Evolutionary conservation across 306 rosid species (phyloP), one percentile per base, ranked within the genome.

Genomic region (Cercis canadensis): DNA sequence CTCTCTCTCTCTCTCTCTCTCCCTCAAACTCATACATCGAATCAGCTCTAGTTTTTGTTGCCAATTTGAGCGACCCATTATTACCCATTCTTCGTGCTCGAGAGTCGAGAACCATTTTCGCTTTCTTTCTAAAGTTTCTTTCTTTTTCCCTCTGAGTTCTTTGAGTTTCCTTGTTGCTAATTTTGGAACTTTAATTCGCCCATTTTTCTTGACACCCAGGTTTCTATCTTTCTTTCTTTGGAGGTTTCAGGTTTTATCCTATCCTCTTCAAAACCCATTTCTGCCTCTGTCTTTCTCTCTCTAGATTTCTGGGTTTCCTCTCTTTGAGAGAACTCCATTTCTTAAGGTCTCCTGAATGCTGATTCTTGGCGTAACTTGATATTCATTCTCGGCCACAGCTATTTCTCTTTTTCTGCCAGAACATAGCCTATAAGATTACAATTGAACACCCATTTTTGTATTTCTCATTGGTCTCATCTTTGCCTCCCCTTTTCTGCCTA

Each of bases 291-390:
- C 18, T 5, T 8, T 5, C 14, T 33, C 66, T 50, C 7, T 36
- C 19, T 67, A 0, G 6, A 18, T 14, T 54, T 32, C 46, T 50
- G 62, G 6, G 70, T 54, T 58, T 72, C 40, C 61, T 24, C 40
- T 62, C 60, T 57, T 49, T 4, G 15, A 62, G 36, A 54, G 53
- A 65, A 29, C 67, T 74, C 31, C 74, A 4, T 74, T 87, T 76
- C 83, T 80, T 90, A 21, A 78, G 84, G 80, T 70, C 73, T 81
- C 86, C 61, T 65, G 24, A 63, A 40, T 61, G 19, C 66, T 40
- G 78, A 86, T 88, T 85, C 96, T 82, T 85, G 69, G 52, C 76
- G 72, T 84, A 60, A 77, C 83, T 74, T 54, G 61, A 47, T 68
- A 34, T 41, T 44, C 69, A 14, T 65, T 62, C 79, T 75, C 51